Percentiles rank a stretch among this genome's conserved stretches.
Conservation (phyloP, 2,329 filamentous ascomycete species). For the Camptophora hylomeconis region DNA sequence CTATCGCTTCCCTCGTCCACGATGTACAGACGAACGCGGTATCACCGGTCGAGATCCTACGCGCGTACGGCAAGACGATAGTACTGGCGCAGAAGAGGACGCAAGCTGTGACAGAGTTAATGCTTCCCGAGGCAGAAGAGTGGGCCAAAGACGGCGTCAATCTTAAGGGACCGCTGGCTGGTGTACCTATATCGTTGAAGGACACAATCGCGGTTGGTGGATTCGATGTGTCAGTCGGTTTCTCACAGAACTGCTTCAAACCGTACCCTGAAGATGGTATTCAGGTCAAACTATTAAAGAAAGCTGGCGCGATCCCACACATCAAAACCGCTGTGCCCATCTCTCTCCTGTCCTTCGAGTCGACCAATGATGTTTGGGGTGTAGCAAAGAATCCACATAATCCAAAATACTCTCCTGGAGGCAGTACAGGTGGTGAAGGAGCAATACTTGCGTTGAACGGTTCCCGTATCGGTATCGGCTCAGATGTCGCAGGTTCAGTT, state of each 20-base stretch:
- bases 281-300: constrained; percentile 65
- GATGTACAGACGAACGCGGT: constrained; percentile 59
- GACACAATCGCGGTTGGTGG: constrained; percentile 65
- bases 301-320: constrained; percentile 77
- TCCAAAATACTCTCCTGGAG: constrained; percentile 70
- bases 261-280: constrained; percentile 54
- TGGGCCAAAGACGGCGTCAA: constrained; percentile 54
- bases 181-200: constrained; percentile 77
- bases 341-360: constrained; percentile 77
- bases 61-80: constrained; percentile 75
- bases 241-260: constrained; percentile 59
- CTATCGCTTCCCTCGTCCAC: constrained; percentile 66
- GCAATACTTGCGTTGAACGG: constrained; percentile 70
- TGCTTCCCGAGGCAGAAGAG: constrained; percentile 63
- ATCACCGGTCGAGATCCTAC: constrained; percentile 60
- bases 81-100: constrained; percentile 73
- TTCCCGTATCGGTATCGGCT: constrained; percentile 78
- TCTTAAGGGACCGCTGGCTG: constrained; percentile 68
- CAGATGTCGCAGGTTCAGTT: constrained; percentile 82
- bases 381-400: constrained; percentile 73
- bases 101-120: constrained; percentile 79
- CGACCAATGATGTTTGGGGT: constrained; percentile 69
- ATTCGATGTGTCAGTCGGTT: constrained; percentile 73
- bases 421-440: constrained; percentile 74
- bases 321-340: constrained; percentile 87